Percentiles rank a stretch among this genome's conserved stretches.
phyloP scores from a whole-genome alignment of 768 basidiomycete genomes.

The Collybia sordida region DNA sequence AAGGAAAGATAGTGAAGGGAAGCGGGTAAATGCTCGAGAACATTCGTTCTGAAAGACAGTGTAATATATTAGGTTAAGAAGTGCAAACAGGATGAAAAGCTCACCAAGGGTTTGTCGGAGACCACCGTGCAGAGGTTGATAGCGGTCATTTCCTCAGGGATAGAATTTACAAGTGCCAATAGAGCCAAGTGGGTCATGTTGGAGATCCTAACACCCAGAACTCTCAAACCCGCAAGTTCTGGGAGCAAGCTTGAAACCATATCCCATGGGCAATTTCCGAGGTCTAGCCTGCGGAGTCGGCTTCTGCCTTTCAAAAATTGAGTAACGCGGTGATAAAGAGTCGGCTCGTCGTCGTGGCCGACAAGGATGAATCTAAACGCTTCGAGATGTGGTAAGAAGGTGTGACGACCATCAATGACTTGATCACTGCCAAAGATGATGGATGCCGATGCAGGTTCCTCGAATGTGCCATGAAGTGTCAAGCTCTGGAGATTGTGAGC shows the following conservation, averaged over 20 bases:
- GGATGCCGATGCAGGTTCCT: constrained; percentile 53
- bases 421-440: constrained; percentile 65
- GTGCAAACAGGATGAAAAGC: constrained; percentile 12
- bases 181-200: constrained; percentile 42
- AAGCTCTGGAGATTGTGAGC: constrained; percentile 61
- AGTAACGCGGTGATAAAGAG: constrained; percentile 53
- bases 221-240: constrained; percentile 49
- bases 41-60: constrained; percentile 46
- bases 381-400: constrained; percentile 61
- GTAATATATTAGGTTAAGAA: background rate
- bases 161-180: constrained; percentile 33
- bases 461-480: constrained; percentile 66
- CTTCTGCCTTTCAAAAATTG: constrained; percentile 51
- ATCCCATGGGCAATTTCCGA: constrained; percentile 69
- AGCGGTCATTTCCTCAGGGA: constrained; percentile 50
- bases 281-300: constrained; percentile 53
- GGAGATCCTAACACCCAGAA: constrained; percentile 57
- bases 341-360: constrained; percentile 56
- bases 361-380: constrained; percentile 64
- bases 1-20: constrained; percentile 55
- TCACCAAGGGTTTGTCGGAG: constrained; percentile 50
- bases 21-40: constrained; percentile 43
- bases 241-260: constrained; percentile 51
- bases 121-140: constrained; percentile 51
- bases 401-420: constrained; percentile 54